phyloP scores from a whole-genome alignment of 768 basidiomycete species.

The Lactifluus hygrophoroides region DNA sequence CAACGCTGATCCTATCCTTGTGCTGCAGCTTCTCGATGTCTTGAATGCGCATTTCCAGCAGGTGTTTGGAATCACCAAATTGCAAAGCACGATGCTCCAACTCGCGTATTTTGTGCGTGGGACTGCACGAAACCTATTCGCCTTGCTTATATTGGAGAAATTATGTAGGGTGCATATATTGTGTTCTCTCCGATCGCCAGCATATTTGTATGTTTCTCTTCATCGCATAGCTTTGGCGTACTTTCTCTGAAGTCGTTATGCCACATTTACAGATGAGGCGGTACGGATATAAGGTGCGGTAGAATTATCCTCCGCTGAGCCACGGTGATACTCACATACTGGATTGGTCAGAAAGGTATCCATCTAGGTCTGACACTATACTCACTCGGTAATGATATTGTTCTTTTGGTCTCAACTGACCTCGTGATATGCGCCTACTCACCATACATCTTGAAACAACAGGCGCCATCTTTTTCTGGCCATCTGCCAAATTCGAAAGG shows the following conservation, averaged over 20 bases:
- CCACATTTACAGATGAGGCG: conserved; percentile 42
- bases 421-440: conserved; percentile 20
- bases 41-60: conserved; percentile 66
- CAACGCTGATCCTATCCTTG: conserved; percentile 16
- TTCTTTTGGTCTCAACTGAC: conserved; percentile 13
- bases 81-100: conserved; percentile 68
- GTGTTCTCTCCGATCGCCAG: conserved; percentile 53
- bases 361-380: conserved; percentile 53
- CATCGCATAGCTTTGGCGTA: conserved; percentile 22
- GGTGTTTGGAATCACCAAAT: conserved; percentile 57
- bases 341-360: conserved; percentile 41
- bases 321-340: neutral
- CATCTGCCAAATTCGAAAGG: conserved; percentile 55
- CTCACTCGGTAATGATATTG: conserved; percentile 36
- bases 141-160: neutral
- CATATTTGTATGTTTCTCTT: conserved; percentile 37
- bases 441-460: conserved; percentile 7
- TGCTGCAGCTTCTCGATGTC: conserved; percentile 52
- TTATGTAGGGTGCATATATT: conserved; percentile 48
- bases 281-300: conserved; percentile 51
- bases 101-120: conserved; percentile 55
- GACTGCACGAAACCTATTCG: neutral
- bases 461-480: conserved; percentile 77
- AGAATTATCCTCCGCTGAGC: neutral
- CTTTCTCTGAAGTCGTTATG: conserved; percentile 23